phyloP scores from a whole-genome alignment of 1,284 basidiomycete genomes.

The Pyrrhoderma lamaoense region DNA sequence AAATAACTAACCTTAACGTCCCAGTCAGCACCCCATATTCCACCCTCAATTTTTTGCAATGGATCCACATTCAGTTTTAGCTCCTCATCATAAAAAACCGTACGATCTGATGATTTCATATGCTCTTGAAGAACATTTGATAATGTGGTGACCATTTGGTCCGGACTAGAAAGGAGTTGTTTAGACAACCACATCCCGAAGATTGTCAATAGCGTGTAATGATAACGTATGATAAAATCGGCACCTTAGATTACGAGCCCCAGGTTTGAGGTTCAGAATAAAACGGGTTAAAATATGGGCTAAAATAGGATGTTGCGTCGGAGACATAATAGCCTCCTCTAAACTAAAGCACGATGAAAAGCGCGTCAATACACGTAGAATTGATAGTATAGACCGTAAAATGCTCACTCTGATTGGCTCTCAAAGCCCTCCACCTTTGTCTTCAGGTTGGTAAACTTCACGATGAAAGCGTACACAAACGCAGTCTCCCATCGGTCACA shows the following conservation, averaged over 20 bases:
- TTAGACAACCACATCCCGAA: background rate
- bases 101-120: slow-evolving; percentile 61
- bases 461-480: slow-evolving; percentile 76
- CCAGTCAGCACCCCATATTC: slow-evolving; percentile 70
- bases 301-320: slow-evolving; percentile 61
- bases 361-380: slow-evolving; percentile 12
- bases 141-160: slow-evolving; percentile 69
- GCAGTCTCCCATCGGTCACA: slow-evolving; percentile 77
- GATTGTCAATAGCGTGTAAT: too few relatives aligned
- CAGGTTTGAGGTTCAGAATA: slow-evolving; percentile 69
- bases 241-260: slow-evolving; percentile 79
- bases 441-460: slow-evolving; percentile 67
- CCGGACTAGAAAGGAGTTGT: slow-evolving; percentile 49
- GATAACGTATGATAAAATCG: slow-evolving; percentile 27
- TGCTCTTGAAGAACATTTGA: slow-evolving; percentile 59
- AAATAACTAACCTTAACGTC: slow-evolving; percentile 57
- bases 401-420: slow-evolving; percentile 69
- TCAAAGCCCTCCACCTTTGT: slow-evolving; percentile 69
- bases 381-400: slow-evolving; percentile 2
- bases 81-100: slow-evolving; percentile 70
- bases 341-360: slow-evolving; percentile 39
- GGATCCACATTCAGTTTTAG: slow-evolving; percentile 61
- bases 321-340: slow-evolving; percentile 64
- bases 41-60: slow-evolving; percentile 50
- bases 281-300: slow-evolving; percentile 65